A percentile compares a stretch with the other conserved stretches of the same genome.
Evolutionary conservation across 108 stramenopile species (phyloP).

Genomic region (Halocafeteria seosinensis): DNA sequence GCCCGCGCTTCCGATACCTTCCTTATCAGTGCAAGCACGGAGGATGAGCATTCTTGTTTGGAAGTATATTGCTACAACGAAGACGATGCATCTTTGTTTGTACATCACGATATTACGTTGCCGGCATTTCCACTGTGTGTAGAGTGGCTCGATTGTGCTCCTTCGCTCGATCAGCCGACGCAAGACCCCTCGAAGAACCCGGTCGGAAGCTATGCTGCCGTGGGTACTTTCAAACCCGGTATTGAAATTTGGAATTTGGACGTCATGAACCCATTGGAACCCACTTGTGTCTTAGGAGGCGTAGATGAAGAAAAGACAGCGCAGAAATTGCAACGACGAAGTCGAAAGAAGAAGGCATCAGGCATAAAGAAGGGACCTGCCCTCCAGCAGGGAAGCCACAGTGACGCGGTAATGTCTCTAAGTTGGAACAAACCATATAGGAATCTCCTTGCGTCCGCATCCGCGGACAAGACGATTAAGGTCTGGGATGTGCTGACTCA

Average conservation of each 20-base stretch:
- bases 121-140: slow-evolving; percentile 85
- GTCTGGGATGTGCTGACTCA: slow-evolving; percentile 28
- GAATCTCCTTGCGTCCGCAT: slow-evolving; percentile 82
- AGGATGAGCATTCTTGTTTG: slow-evolving; percentile 27
- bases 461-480: slow-evolving; percentile 88
- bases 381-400: slow-evolving; percentile 63
- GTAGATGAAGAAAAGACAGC: slow-evolving; percentile 13
- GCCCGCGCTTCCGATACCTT: slow-evolving; percentile 26
- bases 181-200: not conserved
- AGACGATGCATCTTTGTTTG: slow-evolving; percentile 67
- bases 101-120: slow-evolving; percentile 92
- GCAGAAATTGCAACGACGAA: not conserved
- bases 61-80: slow-evolving; percentile 35
- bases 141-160: slow-evolving; percentile 31
- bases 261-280: slow-evolving; percentile 87
- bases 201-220: slow-evolving; percentile 72
- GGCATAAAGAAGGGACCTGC: slow-evolving; percentile 3
- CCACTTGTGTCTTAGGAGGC: slow-evolving; percentile 68
- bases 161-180: slow-evolving; percentile 8
- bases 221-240: slow-evolving; percentile 83
- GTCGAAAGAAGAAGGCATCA: not conserved
- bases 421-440: slow-evolving; percentile 81
- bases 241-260: slow-evolving; percentile 99
- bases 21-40: slow-evolving; percentile 34
- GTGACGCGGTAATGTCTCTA: slow-evolving; percentile 85